These are phyloP conservation scores for Sporobolomyces roseus DNA, from an alignment of 768 basidiomycete species.

Conservation along the genomic window DNA sequence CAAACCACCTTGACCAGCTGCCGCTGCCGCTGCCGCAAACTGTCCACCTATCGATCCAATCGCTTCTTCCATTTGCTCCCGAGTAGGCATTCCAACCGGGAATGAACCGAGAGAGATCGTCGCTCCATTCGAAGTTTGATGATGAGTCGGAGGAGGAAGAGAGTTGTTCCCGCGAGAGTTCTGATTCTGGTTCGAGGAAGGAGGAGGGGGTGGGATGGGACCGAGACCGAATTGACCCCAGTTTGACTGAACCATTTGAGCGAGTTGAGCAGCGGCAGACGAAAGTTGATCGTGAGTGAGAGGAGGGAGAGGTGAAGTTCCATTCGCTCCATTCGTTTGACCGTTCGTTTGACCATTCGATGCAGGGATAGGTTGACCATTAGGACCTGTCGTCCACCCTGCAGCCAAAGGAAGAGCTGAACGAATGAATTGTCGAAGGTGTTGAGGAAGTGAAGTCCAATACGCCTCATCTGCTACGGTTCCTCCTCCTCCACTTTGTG, in stretches of 20 bases:
- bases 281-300: constrained; percentile 45
- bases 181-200: constrained; percentile 45
- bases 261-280: constrained; percentile 44
- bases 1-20: constrained; percentile 11
- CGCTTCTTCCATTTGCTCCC: constrained; percentile 43
- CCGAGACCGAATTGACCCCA: constrained; percentile 41
- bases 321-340: background rate
- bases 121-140: constrained; percentile 20
- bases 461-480: constrained; percentile 60
- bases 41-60: constrained; percentile 35
- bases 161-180: constrained; percentile 56
- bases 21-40: constrained; percentile 27
- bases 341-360: constrained; percentile 11
- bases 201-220: constrained; percentile 46
- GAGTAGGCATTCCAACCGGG: constrained; percentile 42
- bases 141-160: constrained; percentile 48
- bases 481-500: constrained; percentile 19
- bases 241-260: constrained; percentile 45
- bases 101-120: constrained; percentile 43
- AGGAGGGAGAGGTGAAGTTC: constrained; percentile 36
- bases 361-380: constrained; percentile 33
- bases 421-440: constrained; percentile 66
- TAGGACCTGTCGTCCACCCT: constrained; percentile 34
- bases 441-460: constrained; percentile 65
- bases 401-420: constrained; percentile 53